Base-by-base conservation (phyloP, 768 basidiomycete genomes). In the Nidula microcarpa region DNA sequence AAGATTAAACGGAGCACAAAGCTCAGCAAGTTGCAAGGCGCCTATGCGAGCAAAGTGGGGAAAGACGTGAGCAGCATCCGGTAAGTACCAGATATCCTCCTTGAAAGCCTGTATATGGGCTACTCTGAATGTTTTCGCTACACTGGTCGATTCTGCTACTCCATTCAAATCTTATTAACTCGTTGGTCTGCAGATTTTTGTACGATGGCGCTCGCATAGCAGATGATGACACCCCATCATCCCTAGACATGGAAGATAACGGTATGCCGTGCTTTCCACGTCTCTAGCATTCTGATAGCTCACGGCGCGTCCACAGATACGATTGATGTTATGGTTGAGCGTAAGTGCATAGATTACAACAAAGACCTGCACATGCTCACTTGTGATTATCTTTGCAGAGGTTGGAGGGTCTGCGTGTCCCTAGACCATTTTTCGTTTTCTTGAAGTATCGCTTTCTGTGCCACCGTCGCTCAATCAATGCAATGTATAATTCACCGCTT, bases 271-370 rank as follows among this genome's bases (percentile, higher is more conserved):
- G 4, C 51, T 13, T 23, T 8, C 46, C 50, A 36, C 43, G 32
- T 9, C 11, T 53, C 13, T 33, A 10, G 55, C 23, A n/a, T 11
- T 59, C 35, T 49, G 33, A 53, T 50, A 18, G 52, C 34, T 44
- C 51, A 23, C 10, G 8, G 50, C 33, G 50, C 55, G 52, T 33
- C 53, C 49, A 18, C 62, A 86, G 94, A 98, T 67, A 86, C 92
- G 6, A 94, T 98, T 71, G 94, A 98, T 78, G 94, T 95, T 57
- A 91, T 94, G 88, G 89, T 96, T 55, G 93, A 96, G 75, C 94
- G 93, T 95, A 74, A 58, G 86, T 80, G 53, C 3, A 23, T 23
- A 23, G 23, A 23, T 23, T 23, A 23, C 23, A 23, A 23, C 3
- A 23, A 23, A 23, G 23, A 23, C 23, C 23, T 23, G 23, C 23